phyloP scores from a whole-genome alignment of 306 rosid genomes.

The Hippophae tibetana region DNA sequence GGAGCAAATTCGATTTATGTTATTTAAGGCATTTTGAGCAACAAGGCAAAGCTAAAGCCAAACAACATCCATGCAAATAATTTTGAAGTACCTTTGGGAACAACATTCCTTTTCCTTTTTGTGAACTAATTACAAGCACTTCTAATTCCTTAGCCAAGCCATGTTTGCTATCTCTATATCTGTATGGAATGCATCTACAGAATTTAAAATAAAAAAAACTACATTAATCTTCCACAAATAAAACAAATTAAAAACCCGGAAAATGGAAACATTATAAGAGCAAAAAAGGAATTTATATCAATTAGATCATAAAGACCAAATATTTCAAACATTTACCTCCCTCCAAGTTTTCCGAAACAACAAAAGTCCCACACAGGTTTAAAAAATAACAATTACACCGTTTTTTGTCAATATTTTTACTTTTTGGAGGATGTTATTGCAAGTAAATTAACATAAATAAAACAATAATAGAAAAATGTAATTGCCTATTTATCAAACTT shows the following conservation, averaged over 20 bases:
- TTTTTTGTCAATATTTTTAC: too few species aligned
- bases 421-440: too few species aligned
- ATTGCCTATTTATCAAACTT: neutral
- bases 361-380: constrained; percentile 12
- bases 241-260: too few species aligned
- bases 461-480: too few species aligned
- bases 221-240: neutral
- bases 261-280: too few species aligned
- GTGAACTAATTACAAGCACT: constrained; percentile 87
- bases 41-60: too few species aligned
- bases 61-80: too few species aligned
- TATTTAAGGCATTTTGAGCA: too few species aligned
- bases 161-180: constrained; percentile 34
- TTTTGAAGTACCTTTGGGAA: constrained; percentile 66
- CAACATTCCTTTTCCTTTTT: constrained; percentile 71
- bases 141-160: constrained; percentile 40
- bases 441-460: too few species aligned
- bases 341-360: neutral
- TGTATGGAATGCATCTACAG: constrained; percentile 85
- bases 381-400: too few species aligned
- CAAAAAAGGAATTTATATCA: too few species aligned
- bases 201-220: constrained; percentile 12
- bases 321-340: neutral
- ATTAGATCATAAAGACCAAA: neutral
- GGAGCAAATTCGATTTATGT: too few species aligned